Percentiles rank a stretch among this genome's conserved stretches.
Conservation (phyloP, 495 filamentous ascomycete genomes). For the Articulospora tetracladia region DNA sequence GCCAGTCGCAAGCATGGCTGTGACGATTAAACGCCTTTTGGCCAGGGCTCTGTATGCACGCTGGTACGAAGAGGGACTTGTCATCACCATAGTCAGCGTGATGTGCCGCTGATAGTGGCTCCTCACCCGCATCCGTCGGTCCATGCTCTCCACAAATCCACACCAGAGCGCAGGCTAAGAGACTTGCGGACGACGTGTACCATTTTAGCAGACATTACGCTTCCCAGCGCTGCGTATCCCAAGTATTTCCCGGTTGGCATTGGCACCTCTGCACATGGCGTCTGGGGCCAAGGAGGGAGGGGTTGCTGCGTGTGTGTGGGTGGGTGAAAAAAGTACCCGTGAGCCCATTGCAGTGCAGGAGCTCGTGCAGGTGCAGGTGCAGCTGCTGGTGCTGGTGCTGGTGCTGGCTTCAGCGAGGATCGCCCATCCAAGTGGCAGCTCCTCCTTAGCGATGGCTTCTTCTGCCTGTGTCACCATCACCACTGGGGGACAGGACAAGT, state of each 20-base stretch:
- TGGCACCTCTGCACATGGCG: not conserved
- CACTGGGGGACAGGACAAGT: not conserved
- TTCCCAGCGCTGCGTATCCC: not conserved
- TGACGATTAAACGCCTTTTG: conserved; percentile 12
- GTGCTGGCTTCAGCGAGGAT: not conserved
- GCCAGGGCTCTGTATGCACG: conserved; percentile 2
- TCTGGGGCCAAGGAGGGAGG: not conserved
- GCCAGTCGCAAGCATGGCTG: conserved; percentile 10
- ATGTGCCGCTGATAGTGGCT: not conserved
- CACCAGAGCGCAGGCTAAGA: not conserved
- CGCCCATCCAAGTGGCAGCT: not conserved
- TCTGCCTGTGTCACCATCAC: not conserved
- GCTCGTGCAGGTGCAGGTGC: not conserved
- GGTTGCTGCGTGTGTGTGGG: not conserved
- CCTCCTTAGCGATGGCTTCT: not conserved
- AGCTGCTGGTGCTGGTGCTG: not conserved
- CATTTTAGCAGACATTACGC: not conserved
- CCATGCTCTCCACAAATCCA: not conserved
- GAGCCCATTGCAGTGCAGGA: not conserved
- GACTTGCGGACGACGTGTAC: not conserved
- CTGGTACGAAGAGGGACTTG: not conserved
- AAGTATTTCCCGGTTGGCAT: not conserved
- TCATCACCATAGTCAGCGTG: not conserved
- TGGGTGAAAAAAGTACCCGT: not conserved
- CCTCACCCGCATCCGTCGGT: not conserved